Evolutionary conservation across 2,329 filamentous ascomycete species (phyloP), one percentile per base, ranked within the genome.

Genomic region (Penicillium sp.): DNA sequence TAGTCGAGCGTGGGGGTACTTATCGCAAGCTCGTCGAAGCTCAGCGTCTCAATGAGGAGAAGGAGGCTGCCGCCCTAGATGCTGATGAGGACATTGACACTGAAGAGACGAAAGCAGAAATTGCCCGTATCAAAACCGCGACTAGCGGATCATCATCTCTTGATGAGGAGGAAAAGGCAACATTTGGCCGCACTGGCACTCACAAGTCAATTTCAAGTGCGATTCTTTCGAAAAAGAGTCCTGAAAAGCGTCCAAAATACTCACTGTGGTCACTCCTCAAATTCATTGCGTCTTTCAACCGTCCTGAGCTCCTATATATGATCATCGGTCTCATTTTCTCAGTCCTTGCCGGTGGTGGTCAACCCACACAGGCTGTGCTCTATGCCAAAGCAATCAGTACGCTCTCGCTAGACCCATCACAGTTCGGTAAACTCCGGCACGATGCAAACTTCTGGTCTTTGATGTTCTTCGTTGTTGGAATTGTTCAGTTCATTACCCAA

Each of bases 21-120:
- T 99, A 98, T 77, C 90, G 86, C 76, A 91, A 89, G 61, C 86
- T 98, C 11, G 93, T 98, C 7, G 90, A 92, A 57, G 93, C 94
- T 3, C 95, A 99, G 76, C 89, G 91, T 60, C 93, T 97, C 67
- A 82, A 79, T 19, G 86, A 88, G 53, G 83, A 87, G 61, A 76
- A 80, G 54, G 76, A 80, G 1, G 71, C 74, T 21, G 70, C 75
- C 54, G 75, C 70, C 19, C 30, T 75, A 48, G 66, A 66, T 29
- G 61, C 56, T 8, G 72, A 72, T 1, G 72, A 71, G 17, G 71
- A 72, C n/a, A 69, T 71, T 46, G 70, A 71, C 1, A 59, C 67
- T 7, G 67, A 70, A 11, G 49, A 67, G 30, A 64, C 67, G 23
- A 69, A 73, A 51, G 66, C 71, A 41, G 69, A 77, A 29, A 60